These are phyloP conservation scores for Excoecaria agallocha DNA, from an alignment of 345 rosid species.

Conservation along the genomic window DNA sequence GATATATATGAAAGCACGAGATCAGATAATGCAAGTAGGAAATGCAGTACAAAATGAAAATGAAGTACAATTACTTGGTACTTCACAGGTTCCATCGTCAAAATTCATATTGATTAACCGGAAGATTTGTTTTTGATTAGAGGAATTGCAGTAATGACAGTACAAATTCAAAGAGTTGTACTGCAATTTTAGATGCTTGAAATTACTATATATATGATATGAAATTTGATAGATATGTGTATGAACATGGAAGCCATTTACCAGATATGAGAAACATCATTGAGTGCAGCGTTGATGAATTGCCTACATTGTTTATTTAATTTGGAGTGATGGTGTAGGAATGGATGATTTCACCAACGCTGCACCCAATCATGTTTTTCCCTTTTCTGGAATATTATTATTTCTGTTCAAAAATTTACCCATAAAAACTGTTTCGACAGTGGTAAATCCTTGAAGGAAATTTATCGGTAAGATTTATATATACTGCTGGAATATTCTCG, in stretches of 20 bases:
- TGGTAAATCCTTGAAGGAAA: neutral
- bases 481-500: no score
- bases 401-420: neutral
- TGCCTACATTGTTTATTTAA: neutral
- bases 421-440: neutral
- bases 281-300: conserved; percentile 34
- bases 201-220: neutral
- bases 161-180: conserved; percentile 6
- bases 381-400: conserved; percentile 5
- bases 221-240: neutral
- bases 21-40: no score
- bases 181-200: neutral
- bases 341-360: conserved; percentile 30
- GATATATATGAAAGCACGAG: no score
- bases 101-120: no score
- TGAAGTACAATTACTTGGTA: conserved; percentile 27
- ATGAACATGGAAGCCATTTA: conserved; percentile 8
- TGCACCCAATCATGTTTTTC: conserved; percentile 44
- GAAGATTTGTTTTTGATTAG: neutral
- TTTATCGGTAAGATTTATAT: no score
- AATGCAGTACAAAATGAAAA: no score
- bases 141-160: neutral
- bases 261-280: conserved; percentile 36
- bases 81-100: neutral
- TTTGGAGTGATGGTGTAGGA: neutral